These are phyloP conservation scores for Xylaria polymorpha DNA, from an alignment of 2,329 filamentous ascomycete genomes.

Conservation along the genomic window DNA sequence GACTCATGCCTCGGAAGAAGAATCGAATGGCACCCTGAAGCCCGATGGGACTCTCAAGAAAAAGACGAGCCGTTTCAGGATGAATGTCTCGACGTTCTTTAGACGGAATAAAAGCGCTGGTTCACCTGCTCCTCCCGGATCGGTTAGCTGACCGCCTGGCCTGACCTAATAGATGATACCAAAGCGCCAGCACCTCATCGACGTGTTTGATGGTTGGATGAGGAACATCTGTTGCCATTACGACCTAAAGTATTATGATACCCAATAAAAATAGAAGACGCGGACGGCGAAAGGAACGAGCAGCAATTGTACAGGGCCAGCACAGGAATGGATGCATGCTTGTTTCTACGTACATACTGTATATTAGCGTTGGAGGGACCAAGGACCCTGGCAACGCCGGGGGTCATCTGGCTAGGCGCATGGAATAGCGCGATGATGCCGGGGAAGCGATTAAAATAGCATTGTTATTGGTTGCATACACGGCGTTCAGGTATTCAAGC, in stretches of 20 bases:
- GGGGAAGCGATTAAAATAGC: constrained; percentile 31
- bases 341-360: constrained; percentile 40
- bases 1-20: constrained; percentile 51
- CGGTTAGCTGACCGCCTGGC: constrained; percentile 36
- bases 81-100: constrained; percentile 70
- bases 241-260: constrained; percentile 42
- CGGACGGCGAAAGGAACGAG: constrained; percentile 27
- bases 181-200: constrained; percentile 22
- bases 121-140: constrained; percentile 48
- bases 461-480: constrained; percentile 44
- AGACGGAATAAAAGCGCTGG: constrained; percentile 62
- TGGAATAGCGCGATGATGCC: constrained; percentile 28
- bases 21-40: constrained; percentile 58
- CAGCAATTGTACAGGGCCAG: constrained; percentile 32
- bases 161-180: constrained; percentile 20
- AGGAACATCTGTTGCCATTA: constrained; percentile 32
- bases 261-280: constrained; percentile 37
- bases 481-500: constrained; percentile 45
- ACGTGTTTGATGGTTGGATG: constrained; percentile 28
- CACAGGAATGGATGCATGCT: constrained; percentile 37
- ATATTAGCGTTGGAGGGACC: constrained; percentile 36
- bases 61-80: constrained; percentile 71
- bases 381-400: constrained; percentile 6
- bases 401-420: constrained; percentile 23
- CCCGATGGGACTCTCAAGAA: constrained; percentile 67